A percentile compares a stretch with the other conserved stretches of the same genome.
phyloP scores from a whole-genome alignment of 352 stramenopile genomes.

The Phytophthora pseudosyringae region DNA sequence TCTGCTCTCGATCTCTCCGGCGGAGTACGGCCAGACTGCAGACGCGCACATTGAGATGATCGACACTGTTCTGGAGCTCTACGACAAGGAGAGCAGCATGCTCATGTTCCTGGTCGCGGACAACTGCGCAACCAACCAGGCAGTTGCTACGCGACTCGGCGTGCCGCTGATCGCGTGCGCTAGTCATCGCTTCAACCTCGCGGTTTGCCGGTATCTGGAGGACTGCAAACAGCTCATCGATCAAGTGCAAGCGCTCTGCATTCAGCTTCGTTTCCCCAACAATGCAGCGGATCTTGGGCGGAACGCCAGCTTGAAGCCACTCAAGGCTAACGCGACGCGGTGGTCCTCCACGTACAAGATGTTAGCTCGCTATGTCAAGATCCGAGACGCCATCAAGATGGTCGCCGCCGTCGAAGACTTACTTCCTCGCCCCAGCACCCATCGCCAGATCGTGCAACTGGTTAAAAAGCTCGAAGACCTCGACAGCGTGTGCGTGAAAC shows the following conservation, averaged over 20 bases:
- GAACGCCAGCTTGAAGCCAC: neutral
- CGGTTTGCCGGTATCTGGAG: neutral
- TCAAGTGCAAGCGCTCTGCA: neutral
- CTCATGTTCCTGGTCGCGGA: conserved; percentile 6
- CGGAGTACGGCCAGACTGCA: neutral
- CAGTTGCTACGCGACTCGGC: conserved; percentile 4
- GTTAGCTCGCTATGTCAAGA: too few species aligned
- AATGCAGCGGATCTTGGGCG: too few species aligned
- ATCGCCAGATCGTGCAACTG: too few species aligned
- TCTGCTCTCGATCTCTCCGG: neutral
- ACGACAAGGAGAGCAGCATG: neutral
- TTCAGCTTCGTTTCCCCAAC: neutral
- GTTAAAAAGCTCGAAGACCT: too few species aligned
- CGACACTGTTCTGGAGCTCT: neutral
- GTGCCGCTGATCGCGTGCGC: conserved; percentile 3
- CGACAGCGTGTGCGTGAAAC: too few species aligned
- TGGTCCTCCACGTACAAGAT: too few species aligned
- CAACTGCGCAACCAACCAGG: conserved; percentile 19
- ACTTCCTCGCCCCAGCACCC: too few species aligned
- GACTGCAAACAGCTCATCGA: neutral
- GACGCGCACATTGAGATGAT: conserved; percentile 12
- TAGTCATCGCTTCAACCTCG: conserved; percentile 10
- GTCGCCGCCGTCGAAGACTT: too few species aligned
- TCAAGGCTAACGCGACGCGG: too few species aligned
- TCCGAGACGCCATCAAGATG: too few species aligned